Conservation (phyloP, 108 stramenopile genomes). For the Chaetoceros muelleri region DNA sequence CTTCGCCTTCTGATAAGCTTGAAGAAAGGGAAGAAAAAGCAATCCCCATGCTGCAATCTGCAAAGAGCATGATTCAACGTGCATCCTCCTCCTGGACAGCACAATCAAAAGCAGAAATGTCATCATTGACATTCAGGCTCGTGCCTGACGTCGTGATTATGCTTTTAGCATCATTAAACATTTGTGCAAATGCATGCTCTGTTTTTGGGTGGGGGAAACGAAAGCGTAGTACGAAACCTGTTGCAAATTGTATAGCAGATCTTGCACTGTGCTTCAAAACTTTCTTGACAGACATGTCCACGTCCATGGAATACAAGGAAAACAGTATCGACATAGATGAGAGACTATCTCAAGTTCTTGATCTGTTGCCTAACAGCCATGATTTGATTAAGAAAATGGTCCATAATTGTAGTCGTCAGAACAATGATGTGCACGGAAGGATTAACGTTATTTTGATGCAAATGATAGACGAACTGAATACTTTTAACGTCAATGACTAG, state of each 20-base stretch:
- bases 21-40: slow-evolving; percentile 19
- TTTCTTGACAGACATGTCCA: slow-evolving; percentile 35
- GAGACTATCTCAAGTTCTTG: neutral
- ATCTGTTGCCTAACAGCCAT: neutral
- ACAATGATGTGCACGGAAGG: neutral
- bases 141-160: slow-evolving; percentile 48
- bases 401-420: neutral
- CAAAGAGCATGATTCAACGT: neutral
- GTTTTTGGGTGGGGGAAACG: slow-evolving; percentile 73
- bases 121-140: slow-evolving; percentile 12
- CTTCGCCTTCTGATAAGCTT: slow-evolving; percentile 14
- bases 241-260: slow-evolving; percentile 37
- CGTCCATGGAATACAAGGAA: slow-evolving; percentile 14
- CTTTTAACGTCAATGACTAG: neutral
- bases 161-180: slow-evolving; percentile 48
- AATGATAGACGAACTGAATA: neutral
- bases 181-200: slow-evolving; percentile 33
- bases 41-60: slow-evolving; percentile 5
- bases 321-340: slow-evolving; percentile 2
- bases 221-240: slow-evolving; percentile 44
- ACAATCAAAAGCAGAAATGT: neutral
- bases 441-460: neutral
- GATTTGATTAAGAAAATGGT: neutral
- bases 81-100: neutral
- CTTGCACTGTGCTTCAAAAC: slow-evolving; percentile 23